Evolutionary conservation across 441 rosid genomes (phyloP), one percentile per base, ranked within the genome.

Genomic region (Pelargonium australe): DNA sequence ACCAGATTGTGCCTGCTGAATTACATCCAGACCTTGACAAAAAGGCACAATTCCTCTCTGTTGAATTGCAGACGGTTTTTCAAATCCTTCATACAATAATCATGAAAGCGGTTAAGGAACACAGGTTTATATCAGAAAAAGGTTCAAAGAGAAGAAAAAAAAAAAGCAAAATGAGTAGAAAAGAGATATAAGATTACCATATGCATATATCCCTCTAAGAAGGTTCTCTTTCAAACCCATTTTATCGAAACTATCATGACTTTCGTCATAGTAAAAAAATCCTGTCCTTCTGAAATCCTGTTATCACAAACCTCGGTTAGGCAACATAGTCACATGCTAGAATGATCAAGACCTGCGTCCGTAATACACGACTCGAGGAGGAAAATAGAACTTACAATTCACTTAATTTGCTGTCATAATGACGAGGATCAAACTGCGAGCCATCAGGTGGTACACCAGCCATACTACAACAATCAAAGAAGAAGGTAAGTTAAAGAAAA

Each of bases 41-140:
- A 90, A 91, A 0, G 95, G 97, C 65, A 91, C 97, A 45, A 90
- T 88, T 64, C 97, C 97, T 60, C 91, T 89, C 75, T 90, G 95
- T 76, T 90, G 97, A 77, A 90, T 87, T 19, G 97, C 95, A 65
- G 91, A 90, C 0, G 92, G 92, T 84, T 90, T 89, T 77, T 90
- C 95, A 80, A 83, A 84, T 72, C 87, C 88, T 82, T 20, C 13
- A 55, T 31, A 31, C 37, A 31, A 31, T 31, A 28, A 69, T 25
- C 31, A 19, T 20, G 13, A 34, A 0, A 23, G 28, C 16, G 37
- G 37, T 31, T 3, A 31, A 31, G 37, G 0, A 31, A 31, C 37
- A 31, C 37, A 31, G 37, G 37, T 31, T 31, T 31, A 31, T 31
- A 41, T 7, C 28, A 0, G 16, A 17, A 43, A 55, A 55, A 17